Evolutionary conservation across 148 eudicot genomes (phyloP).

Genomic region (Diospyros lotus): DNA sequence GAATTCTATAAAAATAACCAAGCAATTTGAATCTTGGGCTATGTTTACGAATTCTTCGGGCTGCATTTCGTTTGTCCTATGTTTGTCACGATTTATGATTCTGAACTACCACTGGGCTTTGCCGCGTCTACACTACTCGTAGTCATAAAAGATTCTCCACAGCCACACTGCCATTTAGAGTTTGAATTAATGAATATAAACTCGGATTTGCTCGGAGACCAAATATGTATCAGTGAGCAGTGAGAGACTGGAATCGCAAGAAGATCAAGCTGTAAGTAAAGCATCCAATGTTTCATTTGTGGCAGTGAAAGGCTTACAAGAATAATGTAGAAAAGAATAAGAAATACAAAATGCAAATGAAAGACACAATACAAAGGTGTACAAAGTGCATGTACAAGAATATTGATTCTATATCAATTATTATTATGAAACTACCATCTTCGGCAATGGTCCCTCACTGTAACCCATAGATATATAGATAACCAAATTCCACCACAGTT

Average conservation of each 20-base stretch:
- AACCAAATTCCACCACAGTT: not conserved
- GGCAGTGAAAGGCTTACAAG: too few relatives aligned
- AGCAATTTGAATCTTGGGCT: not conserved
- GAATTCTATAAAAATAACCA: not conserved
- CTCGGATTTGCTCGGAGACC: slow-evolving; percentile 17
- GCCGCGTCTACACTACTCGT: slow-evolving; percentile 13
- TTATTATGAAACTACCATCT: not conserved
- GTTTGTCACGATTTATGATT: not conserved
- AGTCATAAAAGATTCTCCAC: slow-evolving; percentile 29
- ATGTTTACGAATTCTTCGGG: not conserved
- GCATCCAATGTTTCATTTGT: too few relatives aligned
- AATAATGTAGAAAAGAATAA: too few relatives aligned
- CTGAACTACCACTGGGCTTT: slow-evolving; percentile 9
- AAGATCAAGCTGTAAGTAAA: too few relatives aligned
- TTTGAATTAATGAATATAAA: slow-evolving; percentile 27
- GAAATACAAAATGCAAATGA: too few relatives aligned
- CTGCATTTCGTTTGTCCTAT: not conserved
- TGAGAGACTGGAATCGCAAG: too few relatives aligned
- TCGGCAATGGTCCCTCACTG: not conserved
- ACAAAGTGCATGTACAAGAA: too few relatives aligned
- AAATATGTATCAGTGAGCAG: too few relatives aligned
- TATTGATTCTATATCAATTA: too few relatives aligned
- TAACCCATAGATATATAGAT: not conserved
- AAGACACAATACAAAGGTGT: too few relatives aligned
- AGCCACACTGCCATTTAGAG: slow-evolving; percentile 27